Percentiles rank a stretch among this genome's conserved stretches.
Conservation (phyloP, 148 eudicot genomes). For the Fagopyrum tataricum region DNA sequence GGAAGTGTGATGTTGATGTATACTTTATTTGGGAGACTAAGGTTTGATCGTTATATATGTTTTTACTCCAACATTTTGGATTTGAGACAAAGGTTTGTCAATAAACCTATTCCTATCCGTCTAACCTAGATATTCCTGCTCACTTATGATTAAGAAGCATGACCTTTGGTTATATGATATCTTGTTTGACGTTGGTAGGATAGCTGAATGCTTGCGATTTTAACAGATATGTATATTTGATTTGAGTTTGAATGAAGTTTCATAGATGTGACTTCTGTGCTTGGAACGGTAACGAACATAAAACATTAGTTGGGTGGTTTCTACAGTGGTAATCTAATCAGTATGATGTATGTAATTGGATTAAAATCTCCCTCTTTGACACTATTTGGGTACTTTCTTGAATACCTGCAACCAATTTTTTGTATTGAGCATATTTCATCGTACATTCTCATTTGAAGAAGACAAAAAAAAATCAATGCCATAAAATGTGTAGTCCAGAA, state of each 20-base stretch:
- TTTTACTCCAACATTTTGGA: conserved; percentile 97
- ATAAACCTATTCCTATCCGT: not conserved
- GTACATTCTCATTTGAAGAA: too few species aligned
- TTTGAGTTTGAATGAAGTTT: not conserved
- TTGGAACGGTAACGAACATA: too few species aligned
- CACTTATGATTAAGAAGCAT: not conserved
- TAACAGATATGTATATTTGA: not conserved
- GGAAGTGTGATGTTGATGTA: too few species aligned
- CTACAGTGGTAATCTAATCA: not conserved
- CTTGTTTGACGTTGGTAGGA: not conserved
- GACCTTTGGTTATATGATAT: not conserved
- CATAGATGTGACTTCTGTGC: too few species aligned
- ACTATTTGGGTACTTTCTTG: too few species aligned
- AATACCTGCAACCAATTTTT: not conserved
- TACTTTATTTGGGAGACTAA: too few species aligned
- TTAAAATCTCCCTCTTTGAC: not conserved
- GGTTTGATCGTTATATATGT: conserved; percentile 74
- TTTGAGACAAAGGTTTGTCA: conserved; percentile 87
- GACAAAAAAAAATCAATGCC: not conserved
- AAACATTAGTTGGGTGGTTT: not conserved
- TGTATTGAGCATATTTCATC: not conserved
- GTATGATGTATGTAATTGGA: not conserved
- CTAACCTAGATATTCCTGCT: not conserved
- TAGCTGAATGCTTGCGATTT: not conserved
- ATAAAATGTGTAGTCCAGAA: not conserved